Evolutionary conservation across 192 early-diverging fungal genomes (phyloP).

Genomic region (Coemansia sp.): DNA sequence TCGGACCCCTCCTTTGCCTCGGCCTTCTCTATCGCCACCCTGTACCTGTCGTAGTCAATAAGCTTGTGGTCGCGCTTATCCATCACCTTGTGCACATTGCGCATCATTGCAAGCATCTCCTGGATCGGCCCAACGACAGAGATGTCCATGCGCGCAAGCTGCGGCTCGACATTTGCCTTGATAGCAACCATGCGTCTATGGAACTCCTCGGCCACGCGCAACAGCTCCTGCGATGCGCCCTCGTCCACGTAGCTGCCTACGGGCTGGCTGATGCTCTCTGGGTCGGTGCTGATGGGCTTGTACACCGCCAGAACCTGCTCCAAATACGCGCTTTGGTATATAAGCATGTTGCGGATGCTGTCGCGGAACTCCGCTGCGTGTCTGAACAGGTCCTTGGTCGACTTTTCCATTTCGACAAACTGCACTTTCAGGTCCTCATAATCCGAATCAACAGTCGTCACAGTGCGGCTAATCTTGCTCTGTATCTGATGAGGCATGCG

Average conservation of each 20-base stretch:
- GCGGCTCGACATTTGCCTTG: conserved; percentile 62
- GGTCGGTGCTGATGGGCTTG: conserved; percentile 55
- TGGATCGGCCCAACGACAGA: conserved; percentile 74
- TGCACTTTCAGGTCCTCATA: conserved; percentile 62
- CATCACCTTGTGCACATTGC: conserved; percentile 80
- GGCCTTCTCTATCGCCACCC: conserved; percentile 71
- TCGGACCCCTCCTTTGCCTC: conserved; percentile 65
- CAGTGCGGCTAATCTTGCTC: conserved; percentile 61
- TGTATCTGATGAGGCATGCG: conserved; percentile 78
- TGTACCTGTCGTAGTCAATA: conserved; percentile 89
- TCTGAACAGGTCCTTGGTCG: conserved; percentile 59
- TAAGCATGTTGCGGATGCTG: conserved; percentile 59
- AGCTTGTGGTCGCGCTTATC: conserved; percentile 90
- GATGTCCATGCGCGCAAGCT: conserved; percentile 74
- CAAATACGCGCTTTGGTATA: conserved; percentile 63
- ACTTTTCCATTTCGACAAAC: conserved; percentile 63
- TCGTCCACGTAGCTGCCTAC: conserved; percentile 53
- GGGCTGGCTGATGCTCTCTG: conserved; percentile 41
- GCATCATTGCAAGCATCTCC: conserved; percentile 76
- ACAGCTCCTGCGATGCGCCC: conserved; percentile 58
- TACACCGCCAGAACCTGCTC: conserved; percentile 60
- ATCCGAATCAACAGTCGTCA: conserved; percentile 64
- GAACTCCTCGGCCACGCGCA: conserved; percentile 49
- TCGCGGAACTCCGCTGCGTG: conserved; percentile 73
- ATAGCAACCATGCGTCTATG: conserved; percentile 42